These are phyloP conservation scores for Xanthoconium separans DNA, from an alignment of 1,284 basidiomycete genomes.

Conservation along the genomic window DNA sequence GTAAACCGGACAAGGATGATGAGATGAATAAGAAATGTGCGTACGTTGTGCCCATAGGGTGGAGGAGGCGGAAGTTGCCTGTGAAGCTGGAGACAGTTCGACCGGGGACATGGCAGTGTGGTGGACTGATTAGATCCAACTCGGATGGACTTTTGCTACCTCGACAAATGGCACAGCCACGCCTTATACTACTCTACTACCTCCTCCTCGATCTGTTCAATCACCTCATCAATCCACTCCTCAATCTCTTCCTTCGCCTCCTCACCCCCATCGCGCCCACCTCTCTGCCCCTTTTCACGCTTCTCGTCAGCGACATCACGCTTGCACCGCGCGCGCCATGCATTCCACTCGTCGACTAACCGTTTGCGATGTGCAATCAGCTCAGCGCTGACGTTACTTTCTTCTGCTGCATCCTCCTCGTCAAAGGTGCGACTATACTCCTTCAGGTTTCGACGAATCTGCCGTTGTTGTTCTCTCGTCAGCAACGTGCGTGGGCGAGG, in stretches of 20 bases:
- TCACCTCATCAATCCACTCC: conserved; percentile 87
- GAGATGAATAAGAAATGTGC: conserved; percentile 3
- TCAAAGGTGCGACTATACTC: conserved; percentile 94
- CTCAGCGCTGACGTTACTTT: conserved; percentile 92
- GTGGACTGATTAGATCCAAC: conserved; percentile 17
- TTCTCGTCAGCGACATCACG: conserved; percentile 58
- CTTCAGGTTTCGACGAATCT: conserved; percentile 86
- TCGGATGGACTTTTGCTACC: too few relatives aligned
- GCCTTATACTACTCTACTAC: conserved; percentile 38
- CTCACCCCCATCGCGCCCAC: conserved; percentile 42
- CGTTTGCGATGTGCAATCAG: conserved; percentile 89
- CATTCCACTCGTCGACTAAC: conserved; percentile 98
- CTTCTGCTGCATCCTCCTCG: conserved; percentile 95
- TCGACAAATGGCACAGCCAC: conserved; percentile 19
- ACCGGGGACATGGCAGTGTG: conserved; percentile 25
- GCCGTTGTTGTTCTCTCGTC: conserved; percentile 86
- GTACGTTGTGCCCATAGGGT: conserved; percentile 50
- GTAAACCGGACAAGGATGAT: neutral
- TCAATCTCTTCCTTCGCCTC: conserved; percentile 84
- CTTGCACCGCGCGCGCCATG: conserved; percentile 75
- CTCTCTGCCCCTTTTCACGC: conserved; percentile 36
- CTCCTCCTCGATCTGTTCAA: conserved; percentile 89
- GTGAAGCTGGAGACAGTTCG: conserved; percentile 29
- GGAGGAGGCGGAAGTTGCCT: conserved; percentile 28
- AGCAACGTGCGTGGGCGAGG: conserved; percentile 89